These are phyloP conservation scores for Lactarius quietus DNA, from an alignment of 768 basidiomycete species.

Conservation along the genomic window DNA sequence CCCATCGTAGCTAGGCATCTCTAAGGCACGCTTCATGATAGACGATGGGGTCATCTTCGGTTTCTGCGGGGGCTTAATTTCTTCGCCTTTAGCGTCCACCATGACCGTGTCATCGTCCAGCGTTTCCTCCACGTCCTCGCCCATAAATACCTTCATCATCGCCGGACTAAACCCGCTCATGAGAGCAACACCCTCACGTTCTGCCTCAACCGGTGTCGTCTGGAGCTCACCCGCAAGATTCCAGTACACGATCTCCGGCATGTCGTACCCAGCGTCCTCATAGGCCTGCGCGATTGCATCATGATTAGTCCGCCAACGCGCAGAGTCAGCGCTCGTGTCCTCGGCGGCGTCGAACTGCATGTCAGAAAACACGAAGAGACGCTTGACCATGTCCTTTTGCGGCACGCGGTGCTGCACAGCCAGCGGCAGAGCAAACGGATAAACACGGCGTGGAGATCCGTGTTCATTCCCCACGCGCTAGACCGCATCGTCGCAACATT, in stretches of 20 bases:
- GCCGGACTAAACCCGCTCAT: constrained; percentile 67
- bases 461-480: constrained; percentile 53
- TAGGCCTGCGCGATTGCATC: constrained; percentile 54
- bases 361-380: constrained; percentile 71
- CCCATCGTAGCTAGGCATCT: constrained; percentile 50
- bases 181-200: constrained; percentile 60
- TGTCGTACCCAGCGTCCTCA: constrained; percentile 57
- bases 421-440: constrained; percentile 57
- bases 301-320: constrained; percentile 71
- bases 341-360: constrained; percentile 65
- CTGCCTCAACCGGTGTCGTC: constrained; percentile 48
- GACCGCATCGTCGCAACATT: constrained; percentile 38
- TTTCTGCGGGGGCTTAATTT: constrained; percentile 32
- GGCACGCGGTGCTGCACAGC: constrained; percentile 54
- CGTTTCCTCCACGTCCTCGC: constrained; percentile 40
- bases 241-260: constrained; percentile 76
- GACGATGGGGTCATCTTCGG: constrained; percentile 34
- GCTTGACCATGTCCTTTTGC: constrained; percentile 70
- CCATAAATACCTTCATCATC: constrained; percentile 72
- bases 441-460: constrained; percentile 61
- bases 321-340: not conserved
- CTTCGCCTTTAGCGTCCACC: constrained; percentile 38
- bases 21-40: constrained; percentile 41
- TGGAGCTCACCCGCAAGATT: constrained; percentile 40
- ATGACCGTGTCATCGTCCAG: constrained; percentile 29